These are phyloP conservation scores for Triangularia setosa DNA, from an alignment of 2,329 filamentous ascomycete genomes.

Conservation along the genomic window DNA sequence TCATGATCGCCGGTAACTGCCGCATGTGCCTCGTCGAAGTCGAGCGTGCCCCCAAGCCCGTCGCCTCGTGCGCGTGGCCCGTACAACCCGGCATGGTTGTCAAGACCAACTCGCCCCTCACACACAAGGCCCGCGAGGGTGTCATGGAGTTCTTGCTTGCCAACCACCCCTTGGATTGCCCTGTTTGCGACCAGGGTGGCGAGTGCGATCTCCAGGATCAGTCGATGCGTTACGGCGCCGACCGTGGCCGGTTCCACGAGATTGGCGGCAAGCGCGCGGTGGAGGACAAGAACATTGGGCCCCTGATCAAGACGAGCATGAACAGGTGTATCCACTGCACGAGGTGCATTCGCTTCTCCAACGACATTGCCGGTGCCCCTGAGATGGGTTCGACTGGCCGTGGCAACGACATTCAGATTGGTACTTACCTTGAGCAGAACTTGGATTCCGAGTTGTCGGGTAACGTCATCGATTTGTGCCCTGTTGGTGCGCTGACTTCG, in stretches of 20 bases:
- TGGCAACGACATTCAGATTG: conserved; percentile 96
- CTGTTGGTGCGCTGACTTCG: conserved; percentile 90
- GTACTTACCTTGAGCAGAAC: conserved; percentile 92
- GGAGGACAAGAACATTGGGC: conserved; percentile 99
- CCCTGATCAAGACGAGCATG: conserved; percentile 98
- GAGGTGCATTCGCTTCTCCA: conserved; percentile 94
- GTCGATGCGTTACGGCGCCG: conserved; percentile 96
- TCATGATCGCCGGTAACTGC: conserved; percentile 99
- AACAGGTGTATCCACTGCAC: conserved; percentile 99
- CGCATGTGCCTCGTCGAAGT: conserved; percentile 99
- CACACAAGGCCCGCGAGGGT: conserved; percentile 96
- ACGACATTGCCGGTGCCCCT: conserved; percentile 92
- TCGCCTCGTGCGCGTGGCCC: conserved; percentile 97
- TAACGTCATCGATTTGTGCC: conserved; percentile 97
- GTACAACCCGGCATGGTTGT: conserved; percentile 99
- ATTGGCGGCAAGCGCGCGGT: conserved; percentile 92
- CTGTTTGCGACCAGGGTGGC: conserved; percentile 97
- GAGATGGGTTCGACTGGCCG: conserved; percentile 92
- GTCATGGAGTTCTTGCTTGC: conserved; percentile 98
- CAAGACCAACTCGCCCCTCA: conserved; percentile 93
- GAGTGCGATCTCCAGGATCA: conserved; percentile 99
- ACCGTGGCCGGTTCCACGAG: conserved; percentile 96
- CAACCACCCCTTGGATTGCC: conserved; percentile 94
- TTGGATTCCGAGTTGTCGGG: conserved; percentile 92
- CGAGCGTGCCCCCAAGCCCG: conserved; percentile 91